Base-by-base conservation (phyloP, 352 stramenopile genomes). In the Globisporangium middletonii region DNA sequence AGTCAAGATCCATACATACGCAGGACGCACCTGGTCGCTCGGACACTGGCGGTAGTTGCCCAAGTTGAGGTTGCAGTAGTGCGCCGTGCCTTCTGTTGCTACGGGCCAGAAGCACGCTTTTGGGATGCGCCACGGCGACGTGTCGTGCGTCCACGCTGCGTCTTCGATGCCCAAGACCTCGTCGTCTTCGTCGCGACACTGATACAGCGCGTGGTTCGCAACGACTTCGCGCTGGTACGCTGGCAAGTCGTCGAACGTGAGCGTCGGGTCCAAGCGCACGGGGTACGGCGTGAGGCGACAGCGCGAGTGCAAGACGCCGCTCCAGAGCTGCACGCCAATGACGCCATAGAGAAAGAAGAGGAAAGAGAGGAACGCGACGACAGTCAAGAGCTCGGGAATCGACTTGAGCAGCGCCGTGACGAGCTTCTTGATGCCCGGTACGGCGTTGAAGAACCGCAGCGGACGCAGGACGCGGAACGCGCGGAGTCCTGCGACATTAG, bases 51-150 rank as follows among this genome's bases (percentile, higher is more conserved):
- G 76, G 68, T 77, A 78, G 6, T 65, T 62, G 4, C 41, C 49
- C 4, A 60, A 55, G 19, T 67, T 57, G 9, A 83, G 46, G 43
- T 86, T 92, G 45, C 92, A 87, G 0, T 79, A 66, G 53, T 79
- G 69, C 37, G 63, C 55, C 4, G 55, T 65, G 0, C 50, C 62
- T 62, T 98, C 86, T 2, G 77, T 50, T 47, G 95, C 87, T 41
- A 97, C 59, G 3, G 89, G 89, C 90, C 90, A 97, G 62, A 90
- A 95, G 57, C 90, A 97, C 42, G 88, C 51, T 48, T 79, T 71
- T 28, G 80, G 67, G 1, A 43, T 74, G 53, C 44, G 70, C 79
- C 79, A 89, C 13, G 71, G 65, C 15, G 73, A 82, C 0, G 64
- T 72, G 45, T 82, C 72, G 28, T 83, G 73, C 1, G 67, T 78